Base-by-base conservation (phyloP, 352 stramenopile species). In the Phytophthora nicotianae region DNA sequence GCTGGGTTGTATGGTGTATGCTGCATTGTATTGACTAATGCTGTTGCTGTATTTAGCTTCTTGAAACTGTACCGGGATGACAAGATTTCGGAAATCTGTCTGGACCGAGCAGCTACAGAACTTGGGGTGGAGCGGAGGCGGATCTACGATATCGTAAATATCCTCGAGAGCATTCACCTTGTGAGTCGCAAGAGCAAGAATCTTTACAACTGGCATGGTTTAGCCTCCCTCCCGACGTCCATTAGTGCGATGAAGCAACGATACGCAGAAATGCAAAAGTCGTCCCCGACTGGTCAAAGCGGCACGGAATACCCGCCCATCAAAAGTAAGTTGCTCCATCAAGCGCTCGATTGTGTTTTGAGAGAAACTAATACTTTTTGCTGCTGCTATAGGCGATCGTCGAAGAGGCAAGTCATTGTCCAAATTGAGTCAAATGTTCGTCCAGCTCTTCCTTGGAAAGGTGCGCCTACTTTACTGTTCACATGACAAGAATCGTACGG, bases 111-210 rank as follows among this genome's bases (percentile, higher is more conserved):
- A 13, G 86, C 86, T 0, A 66, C 71, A 0, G 76, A 93, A 54
- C 67, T 95, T 1, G 77, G 88, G 2, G 95, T 99, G 0, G 96
- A 98, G 68, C 83, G 97, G 40, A 81, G 97, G 37, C 79, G 97
- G 16, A 98, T 99, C 50, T 99, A 99, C 68, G 97, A 99, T 72
- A 97, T 99, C 40, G 95, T 99, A 46, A 99, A 99, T 69, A 99
- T 99, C 70, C 79, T 99, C 24, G 96, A 99, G 68, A 97, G 89
- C 48, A 90, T 99, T 37, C 81, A 95, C 27, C 88, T 99, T 23
- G 94, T 98, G 5, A 95, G 82, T 24, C 91, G 96, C n/a, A 95
- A 98, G 60, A 95, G 91, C 57, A 99, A 99, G 74, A 99, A 99
- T 63, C 86, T 97, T 2, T 99, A 99, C 81, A 91, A 93, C 46